phyloP scores from a whole-genome alignment of 805 yeast genomes.

The Cyberlindnera mississippiensis region DNA sequence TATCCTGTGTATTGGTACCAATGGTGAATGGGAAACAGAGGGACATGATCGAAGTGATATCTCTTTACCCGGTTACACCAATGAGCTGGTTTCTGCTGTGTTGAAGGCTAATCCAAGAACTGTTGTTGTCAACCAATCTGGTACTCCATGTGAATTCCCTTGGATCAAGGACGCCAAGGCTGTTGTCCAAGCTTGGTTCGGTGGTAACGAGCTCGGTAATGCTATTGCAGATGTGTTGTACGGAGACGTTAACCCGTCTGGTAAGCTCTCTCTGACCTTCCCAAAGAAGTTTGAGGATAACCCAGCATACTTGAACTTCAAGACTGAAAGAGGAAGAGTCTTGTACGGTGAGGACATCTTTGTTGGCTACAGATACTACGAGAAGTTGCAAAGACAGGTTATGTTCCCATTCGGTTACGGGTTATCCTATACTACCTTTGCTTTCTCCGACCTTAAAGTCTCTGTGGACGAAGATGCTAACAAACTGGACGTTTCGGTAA shows the following conservation, averaged over 20 bases:
- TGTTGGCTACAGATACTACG: slow-evolving; percentile 61
- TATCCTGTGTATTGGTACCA: slow-evolving; percentile 46
- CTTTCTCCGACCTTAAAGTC: slow-evolving; percentile 35
- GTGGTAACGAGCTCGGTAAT: slow-evolving; percentile 57
- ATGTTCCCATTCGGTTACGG: slow-evolving; percentile 63
- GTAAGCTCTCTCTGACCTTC: slow-evolving; percentile 53
- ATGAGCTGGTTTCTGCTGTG: slow-evolving; percentile 45
- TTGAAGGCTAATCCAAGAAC: slow-evolving; percentile 46
- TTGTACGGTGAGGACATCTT: slow-evolving; percentile 63
- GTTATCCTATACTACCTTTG: slow-evolving; percentile 55
- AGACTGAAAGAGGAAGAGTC: slow-evolving; percentile 47
- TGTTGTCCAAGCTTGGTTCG: slow-evolving; percentile 53
- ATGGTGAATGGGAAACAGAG: slow-evolving; percentile 57
- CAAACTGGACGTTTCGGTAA: slow-evolving; percentile 30
- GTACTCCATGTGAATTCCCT: slow-evolving; percentile 59
- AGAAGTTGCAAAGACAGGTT: slow-evolving; percentile 43
- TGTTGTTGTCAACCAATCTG: slow-evolving; percentile 54
- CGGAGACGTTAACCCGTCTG: slow-evolving; percentile 60
- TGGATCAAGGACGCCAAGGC: slow-evolving; percentile 44
- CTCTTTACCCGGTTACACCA: slow-evolving; percentile 47
- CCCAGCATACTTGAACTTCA: slow-evolving; percentile 53
- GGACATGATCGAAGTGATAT: slow-evolving; percentile 51
- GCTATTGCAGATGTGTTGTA: slow-evolving; percentile 57
- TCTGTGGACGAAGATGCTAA: slow-evolving; percentile 27
- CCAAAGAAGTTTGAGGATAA: slow-evolving; percentile 49